Evolutionary conservation across 2,329 filamentous ascomycete genomes (phyloP).

Genomic region (Aspergillus uvarum): DNA sequence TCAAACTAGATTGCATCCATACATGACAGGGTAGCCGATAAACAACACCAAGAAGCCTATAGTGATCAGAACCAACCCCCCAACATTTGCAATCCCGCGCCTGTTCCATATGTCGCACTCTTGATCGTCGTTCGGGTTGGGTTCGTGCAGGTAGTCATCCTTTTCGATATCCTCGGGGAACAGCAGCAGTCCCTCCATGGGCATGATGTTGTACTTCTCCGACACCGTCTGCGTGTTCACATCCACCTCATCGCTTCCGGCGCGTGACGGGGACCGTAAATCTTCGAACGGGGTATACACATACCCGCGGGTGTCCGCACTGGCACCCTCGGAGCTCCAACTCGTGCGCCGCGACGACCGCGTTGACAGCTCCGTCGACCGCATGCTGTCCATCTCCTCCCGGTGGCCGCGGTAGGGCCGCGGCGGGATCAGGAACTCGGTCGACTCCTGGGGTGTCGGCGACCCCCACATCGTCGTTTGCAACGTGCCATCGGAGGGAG

Average conservation of each 20-base stretch:
- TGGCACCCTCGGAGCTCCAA: conserved; percentile 61
- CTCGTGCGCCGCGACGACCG: conserved; percentile 63
- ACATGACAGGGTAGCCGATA: conserved; percentile 69
- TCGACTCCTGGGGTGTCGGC: conserved; percentile 51
- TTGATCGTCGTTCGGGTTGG: conserved; percentile 61
- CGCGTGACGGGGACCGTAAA: conserved; percentile 57
- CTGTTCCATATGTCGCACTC: conserved; percentile 66
- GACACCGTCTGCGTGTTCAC: conserved; percentile 71
- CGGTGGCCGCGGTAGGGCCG: conserved; percentile 49
- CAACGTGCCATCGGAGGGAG: conserved; percentile 33
- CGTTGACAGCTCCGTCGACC: conserved; percentile 51
- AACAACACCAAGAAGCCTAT: conserved; percentile 64
- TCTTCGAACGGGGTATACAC: conserved; percentile 60
- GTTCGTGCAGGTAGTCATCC: conserved; percentile 71
- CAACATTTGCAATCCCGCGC: conserved; percentile 64
- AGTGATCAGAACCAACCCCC: conserved; percentile 60
- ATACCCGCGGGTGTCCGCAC: conserved; percentile 52
- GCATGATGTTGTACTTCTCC: conserved; percentile 71
- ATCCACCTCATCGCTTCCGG: conserved; percentile 64
- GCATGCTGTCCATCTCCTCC: conserved; percentile 50
- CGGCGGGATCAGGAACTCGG: conserved; percentile 42
- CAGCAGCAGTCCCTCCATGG: conserved; percentile 64
- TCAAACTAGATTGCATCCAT: conserved; percentile 32
- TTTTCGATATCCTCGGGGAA: conserved; percentile 73
- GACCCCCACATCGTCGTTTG: conserved; percentile 47